Percentiles rank a stretch among this genome's conserved stretches.
Evolutionary conservation across 176 grass and related monocot genomes (phyloP).

Genomic region (Oryza glaberrima): DNA sequence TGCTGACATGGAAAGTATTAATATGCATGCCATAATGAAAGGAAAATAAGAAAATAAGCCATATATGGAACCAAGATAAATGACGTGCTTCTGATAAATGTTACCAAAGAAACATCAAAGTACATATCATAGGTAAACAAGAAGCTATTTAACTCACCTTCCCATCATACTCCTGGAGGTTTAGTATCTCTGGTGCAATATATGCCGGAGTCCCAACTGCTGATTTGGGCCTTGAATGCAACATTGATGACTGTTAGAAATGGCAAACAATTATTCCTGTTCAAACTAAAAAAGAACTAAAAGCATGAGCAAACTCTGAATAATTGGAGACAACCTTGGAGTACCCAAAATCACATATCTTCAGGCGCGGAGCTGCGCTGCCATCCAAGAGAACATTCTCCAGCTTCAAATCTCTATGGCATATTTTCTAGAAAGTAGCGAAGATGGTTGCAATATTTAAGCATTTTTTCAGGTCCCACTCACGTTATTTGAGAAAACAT

Average conservation of each 20-base stretch:
- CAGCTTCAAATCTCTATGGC: conserved; percentile 86
- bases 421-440: conserved; percentile 73
- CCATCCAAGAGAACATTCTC: conserved; percentile 82
- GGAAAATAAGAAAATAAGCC: background rate
- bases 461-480: conserved; percentile 45
- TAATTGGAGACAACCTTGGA: conserved; percentile 60
- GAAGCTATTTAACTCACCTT: conserved; percentile 57
- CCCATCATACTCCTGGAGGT: conserved; percentile 71
- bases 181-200: conserved; percentile 79
- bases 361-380: conserved; percentile 61
- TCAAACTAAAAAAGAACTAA: conserved; percentile 26
- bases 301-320: background rate
- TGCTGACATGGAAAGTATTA: background rate
- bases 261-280: conserved; percentile 10
- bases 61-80: conserved; percentile 19
- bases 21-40: conserved; percentile 28
- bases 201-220: conserved; percentile 83
- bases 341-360: conserved; percentile 93
- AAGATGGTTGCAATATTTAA: conserved; percentile 38
- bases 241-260: conserved; percentile 66
- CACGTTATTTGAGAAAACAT: conserved; percentile 42
- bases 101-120: conserved; percentile 31
- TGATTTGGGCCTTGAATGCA: conserved; percentile 90
- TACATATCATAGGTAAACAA: conserved; percentile 14
- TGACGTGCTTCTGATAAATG: background rate